Base-by-base conservation (phyloP, 148 eudicot genomes). In the Vaccinium macrocarpon region DNA sequence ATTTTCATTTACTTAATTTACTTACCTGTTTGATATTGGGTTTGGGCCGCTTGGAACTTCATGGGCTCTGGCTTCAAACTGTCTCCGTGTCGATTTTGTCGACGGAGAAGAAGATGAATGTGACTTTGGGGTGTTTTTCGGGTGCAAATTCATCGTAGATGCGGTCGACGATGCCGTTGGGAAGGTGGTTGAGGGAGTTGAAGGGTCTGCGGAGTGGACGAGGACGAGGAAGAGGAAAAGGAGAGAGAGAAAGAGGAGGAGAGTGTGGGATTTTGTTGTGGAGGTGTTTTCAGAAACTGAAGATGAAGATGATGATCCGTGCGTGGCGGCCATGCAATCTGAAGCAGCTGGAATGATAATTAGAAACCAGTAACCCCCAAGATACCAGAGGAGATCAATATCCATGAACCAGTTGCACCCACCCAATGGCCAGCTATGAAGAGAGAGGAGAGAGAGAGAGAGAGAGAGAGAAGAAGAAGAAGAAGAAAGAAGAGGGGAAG, bases 1-100 rank as follows among this genome's bases (percentile, higher is more conserved):
- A 35, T 35, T 35, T 35, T 35, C 35, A 10, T 27, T 10, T 25
- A 66, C 11, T 66, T 55, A 71, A 21, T 48, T 71, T 15, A 23
- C 83, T 90, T 89, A 93, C 91, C 93, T 85, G 86, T 95, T 95
- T 6, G 93, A 90, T 55, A 94, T 94, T 15, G 98, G 98, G 88
- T 95, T 95, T 12, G 98, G 97, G 23, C 98, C 98, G 53, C 95
- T 92, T 9, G 98, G 98, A 79, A 95, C 98, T 89, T 94, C 98
- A 85, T 95, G 98, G 23, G 90, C 92, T 23, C 82, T 85, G 8
- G 84, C 91, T 84, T 86, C 90, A 70, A 94, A 92, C 78, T 91
- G 87, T 35, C 86, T 85, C 0, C 64, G 56, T 42, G 61, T 18
- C 5, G 49, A 13, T 49, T 18, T 32, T 8, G 50, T 1, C 7